Evolutionary conservation across 2,329 filamentous ascomycete genomes (phyloP).

Genomic region (Curvularia lunata): DNA sequence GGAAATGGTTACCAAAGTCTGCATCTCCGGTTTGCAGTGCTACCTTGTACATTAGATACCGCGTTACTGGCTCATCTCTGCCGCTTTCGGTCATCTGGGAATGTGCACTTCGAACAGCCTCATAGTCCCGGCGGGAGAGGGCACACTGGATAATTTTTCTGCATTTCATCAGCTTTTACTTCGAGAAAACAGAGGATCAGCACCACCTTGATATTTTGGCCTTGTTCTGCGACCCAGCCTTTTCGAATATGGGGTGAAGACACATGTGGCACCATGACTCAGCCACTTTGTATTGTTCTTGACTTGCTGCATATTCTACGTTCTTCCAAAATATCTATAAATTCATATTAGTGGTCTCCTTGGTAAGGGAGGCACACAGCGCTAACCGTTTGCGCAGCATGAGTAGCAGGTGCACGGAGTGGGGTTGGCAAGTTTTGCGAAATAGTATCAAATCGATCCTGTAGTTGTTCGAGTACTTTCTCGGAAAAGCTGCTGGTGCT

Average conservation of each 20-base stretch:
- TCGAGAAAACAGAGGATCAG: background rate
- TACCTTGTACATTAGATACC: conserved; percentile 77
- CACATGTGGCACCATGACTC: conserved; percentile 76
- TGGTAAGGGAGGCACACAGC: background rate
- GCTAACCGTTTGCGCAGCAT: conserved; percentile 70
- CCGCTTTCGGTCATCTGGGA: conserved; percentile 64
- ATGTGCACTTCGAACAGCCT: conserved; percentile 63
- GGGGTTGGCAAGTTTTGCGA: conserved; percentile 53
- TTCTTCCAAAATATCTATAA: conserved; percentile 80
- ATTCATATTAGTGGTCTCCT: background rate
- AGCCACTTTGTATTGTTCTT: conserved; percentile 61
- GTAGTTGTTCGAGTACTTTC: conserved; percentile 49
- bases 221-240: conserved; percentile 69
- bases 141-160: conserved; percentile 78
- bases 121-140: conserved; percentile 63
- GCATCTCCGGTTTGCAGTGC: conserved; percentile 66
- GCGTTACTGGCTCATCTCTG: conserved; percentile 68
- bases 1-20: conserved; percentile 54
- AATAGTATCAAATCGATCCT: conserved; percentile 56
- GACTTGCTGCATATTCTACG: conserved; percentile 65
- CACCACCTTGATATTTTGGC: conserved; percentile 70
- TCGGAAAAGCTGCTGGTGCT: conserved; percentile 54
- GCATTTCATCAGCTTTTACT: background rate
- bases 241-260: conserved; percentile 69
- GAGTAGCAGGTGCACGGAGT: conserved; percentile 66